Percentiles rank a stretch among this genome's conserved stretches.
phyloP scores from a whole-genome alignment of 2,329 filamentous ascomycete genomes.

The Paecilomyces fulvus region DNA sequence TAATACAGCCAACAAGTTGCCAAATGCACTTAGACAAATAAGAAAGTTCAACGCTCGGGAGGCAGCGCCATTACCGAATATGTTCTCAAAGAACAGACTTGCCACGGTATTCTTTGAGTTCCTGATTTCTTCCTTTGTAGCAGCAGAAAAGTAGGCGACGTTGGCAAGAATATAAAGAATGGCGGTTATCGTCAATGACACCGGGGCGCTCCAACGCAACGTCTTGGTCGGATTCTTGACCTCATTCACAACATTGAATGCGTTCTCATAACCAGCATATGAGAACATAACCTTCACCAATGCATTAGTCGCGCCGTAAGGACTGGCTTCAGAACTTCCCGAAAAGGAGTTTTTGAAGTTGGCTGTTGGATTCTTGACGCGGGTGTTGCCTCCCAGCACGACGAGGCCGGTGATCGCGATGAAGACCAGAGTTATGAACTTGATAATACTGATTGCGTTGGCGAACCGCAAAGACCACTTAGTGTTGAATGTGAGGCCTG shows the following conservation, averaged over 20 bases:
- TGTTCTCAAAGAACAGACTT: conserved; percentile 50
- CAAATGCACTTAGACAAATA: conserved; percentile 50
- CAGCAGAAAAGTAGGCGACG: conserved; percentile 52
- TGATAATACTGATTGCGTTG: conserved; percentile 51
- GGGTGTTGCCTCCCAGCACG: conserved; percentile 49
- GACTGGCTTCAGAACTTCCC: conserved; percentile 36
- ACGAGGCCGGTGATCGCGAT: conserved; percentile 54
- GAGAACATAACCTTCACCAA: conserved; percentile 53
- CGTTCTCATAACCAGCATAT: conserved; percentile 50
- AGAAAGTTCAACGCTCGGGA: conserved; percentile 50
- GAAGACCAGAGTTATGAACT: conserved; percentile 55
- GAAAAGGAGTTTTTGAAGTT: conserved; percentile 51
- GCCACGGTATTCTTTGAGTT: conserved; percentile 48
- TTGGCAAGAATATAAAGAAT: conserved; percentile 52
- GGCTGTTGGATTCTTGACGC: conserved; percentile 41
- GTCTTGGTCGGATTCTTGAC: conserved; percentile 52
- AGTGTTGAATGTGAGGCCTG: conserved; percentile 46
- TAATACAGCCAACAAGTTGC: conserved; percentile 50
- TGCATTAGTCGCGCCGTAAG: conserved; percentile 46
- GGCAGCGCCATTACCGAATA: conserved; percentile 45
- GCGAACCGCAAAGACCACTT: conserved; percentile 48
- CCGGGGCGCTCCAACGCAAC: conserved; percentile 42
- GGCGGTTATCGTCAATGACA: conserved; percentile 45
- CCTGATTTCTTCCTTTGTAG: conserved; percentile 47
- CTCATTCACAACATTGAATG: conserved; percentile 56